Percentiles rank a stretch among this genome's conserved stretches.
Conservation (phyloP, 2,329 filamentous ascomycete genomes). For the Colletotrichum agaves region DNA sequence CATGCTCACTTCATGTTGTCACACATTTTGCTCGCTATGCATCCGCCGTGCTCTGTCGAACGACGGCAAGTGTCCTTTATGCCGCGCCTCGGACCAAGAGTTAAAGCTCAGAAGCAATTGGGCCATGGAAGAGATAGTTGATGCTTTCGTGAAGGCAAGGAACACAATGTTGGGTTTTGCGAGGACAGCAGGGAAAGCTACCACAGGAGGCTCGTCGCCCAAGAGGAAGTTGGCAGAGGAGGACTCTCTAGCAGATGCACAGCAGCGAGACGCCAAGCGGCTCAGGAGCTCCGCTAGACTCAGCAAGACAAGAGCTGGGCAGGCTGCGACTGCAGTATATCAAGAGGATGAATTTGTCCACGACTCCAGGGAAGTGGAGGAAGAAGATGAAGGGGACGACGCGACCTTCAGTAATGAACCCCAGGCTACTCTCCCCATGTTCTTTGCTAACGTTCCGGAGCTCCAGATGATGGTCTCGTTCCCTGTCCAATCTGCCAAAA, state of each 20-base stretch:
- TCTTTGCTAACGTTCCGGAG: constrained; percentile 31
- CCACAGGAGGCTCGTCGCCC: constrained; percentile 43
- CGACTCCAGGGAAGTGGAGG: constrained; percentile 30
- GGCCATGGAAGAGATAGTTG: constrained; percentile 85
- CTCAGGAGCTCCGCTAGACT: constrained; percentile 63
- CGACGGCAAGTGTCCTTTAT: constrained; percentile 90
- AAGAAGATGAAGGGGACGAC: constrained; percentile 22
- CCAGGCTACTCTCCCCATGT: background rate
- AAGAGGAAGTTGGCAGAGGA: constrained; percentile 64
- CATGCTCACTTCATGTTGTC: constrained; percentile 92
- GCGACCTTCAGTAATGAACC: constrained; percentile 18
- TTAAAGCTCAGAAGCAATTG: constrained; percentile 86
- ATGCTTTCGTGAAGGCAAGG: constrained; percentile 77
- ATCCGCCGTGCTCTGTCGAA: constrained; percentile 86
- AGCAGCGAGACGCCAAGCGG: constrained; percentile 55
- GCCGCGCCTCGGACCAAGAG: constrained; percentile 82
- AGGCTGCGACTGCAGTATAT: constrained; percentile 50
- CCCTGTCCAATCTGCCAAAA: constrained; percentile 84
- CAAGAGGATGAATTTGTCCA: constrained; percentile 3
- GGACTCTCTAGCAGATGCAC: constrained; percentile 17
- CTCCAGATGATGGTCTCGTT: constrained; percentile 77
- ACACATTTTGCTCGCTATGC: constrained; percentile 97
- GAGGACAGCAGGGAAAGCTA: constrained; percentile 49
- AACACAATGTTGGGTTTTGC: constrained; percentile 73
- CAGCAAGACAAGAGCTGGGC: constrained; percentile 54